Evolutionary conservation across 1,284 basidiomycete genomes (phyloP).

Genomic region (Pyrrhoderma lamaoense): DNA sequence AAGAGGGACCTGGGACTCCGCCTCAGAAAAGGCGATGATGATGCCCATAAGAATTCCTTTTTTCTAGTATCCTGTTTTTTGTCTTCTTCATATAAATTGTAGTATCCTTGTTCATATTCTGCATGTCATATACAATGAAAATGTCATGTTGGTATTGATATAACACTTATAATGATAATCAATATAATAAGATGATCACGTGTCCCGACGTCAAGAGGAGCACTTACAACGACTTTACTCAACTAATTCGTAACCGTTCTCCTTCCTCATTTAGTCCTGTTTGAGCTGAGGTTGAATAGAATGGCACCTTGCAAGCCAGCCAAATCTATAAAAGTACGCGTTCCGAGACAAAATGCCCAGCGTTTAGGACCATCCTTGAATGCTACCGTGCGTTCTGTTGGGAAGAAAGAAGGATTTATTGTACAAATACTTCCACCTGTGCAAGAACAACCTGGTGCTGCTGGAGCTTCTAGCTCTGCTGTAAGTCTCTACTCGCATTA

Average conservation of each 20-base stretch:
- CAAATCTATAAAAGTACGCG: conserved; percentile 50
- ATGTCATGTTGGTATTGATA: too few relatives aligned
- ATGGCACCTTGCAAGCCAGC: conserved; percentile 55
- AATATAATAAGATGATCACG: too few relatives aligned
- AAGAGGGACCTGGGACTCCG: conserved; percentile 45
- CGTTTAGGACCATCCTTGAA: conserved; percentile 56
- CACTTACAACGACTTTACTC: too few relatives aligned
- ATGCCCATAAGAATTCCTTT: too few relatives aligned
- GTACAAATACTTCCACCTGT: conserved; percentile 56
- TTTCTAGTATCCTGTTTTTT: conserved; percentile 2
- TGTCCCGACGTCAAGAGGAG: too few relatives aligned
- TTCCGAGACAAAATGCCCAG: conserved; percentile 69
- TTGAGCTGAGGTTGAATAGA: too few relatives aligned
- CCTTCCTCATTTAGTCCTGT: too few relatives aligned
- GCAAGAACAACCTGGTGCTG: conserved; percentile 38
- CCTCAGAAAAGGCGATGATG: conserved; percentile 36
- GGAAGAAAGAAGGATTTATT: conserved; percentile 40
- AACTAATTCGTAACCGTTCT: too few relatives aligned
- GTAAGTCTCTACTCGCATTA: too few relatives aligned
- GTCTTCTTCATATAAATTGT: background rate
- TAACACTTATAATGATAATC: too few relatives aligned
- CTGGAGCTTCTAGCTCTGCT: conserved; percentile 13
- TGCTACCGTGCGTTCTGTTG: conserved; percentile 47
- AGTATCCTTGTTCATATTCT: too few relatives aligned
- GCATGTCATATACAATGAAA: too few relatives aligned